Conservation (phyloP, 192 early-diverging fungal species). For the Rhizophagus prolifer region DNA sequence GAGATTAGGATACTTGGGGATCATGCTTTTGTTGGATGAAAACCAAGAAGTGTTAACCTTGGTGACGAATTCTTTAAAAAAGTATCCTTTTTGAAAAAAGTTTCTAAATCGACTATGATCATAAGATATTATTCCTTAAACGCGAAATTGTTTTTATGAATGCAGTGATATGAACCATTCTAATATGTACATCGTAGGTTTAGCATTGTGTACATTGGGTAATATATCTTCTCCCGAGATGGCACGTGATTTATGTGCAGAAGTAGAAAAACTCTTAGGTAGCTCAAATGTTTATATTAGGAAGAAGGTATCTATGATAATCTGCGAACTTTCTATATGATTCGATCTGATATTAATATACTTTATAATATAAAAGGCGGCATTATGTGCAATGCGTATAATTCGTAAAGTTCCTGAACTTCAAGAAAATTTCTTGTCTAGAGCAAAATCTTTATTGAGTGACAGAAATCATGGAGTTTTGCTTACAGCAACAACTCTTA, state of each 20-base stretch:
- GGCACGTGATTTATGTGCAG: constrained; percentile 88
- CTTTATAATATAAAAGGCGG: constrained; percentile 58
- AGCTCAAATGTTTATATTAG: constrained; percentile 91
- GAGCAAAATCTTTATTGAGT: constrained; percentile 70
- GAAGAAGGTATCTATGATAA: constrained; percentile 76
- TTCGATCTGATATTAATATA: not conserved
- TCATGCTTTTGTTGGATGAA: constrained; percentile 96
- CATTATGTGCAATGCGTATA: constrained; percentile 88
- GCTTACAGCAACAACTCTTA: constrained; percentile 85
- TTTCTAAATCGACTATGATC: not conserved
- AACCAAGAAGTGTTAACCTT: constrained; percentile 96
- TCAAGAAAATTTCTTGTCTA: constrained; percentile 77
- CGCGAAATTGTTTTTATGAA: constrained; percentile 19
- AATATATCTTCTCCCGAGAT: constrained; percentile 97
- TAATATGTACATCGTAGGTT: constrained; percentile 96
- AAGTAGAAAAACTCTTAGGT: constrained; percentile 90
- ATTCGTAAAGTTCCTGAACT: constrained; percentile 94
- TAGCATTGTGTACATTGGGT: constrained; percentile 94
- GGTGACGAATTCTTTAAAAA: constrained; percentile 97
- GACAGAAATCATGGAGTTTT: constrained; percentile 97
- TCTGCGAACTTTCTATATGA: not conserved
- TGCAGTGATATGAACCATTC: constrained; percentile 88
- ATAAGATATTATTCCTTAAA: constrained; percentile 5
- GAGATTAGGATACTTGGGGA: constrained; percentile 96
- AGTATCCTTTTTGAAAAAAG: constrained; percentile 54